Base-by-base conservation (phyloP, 2,329 filamentous ascomycete species). In the Lasiodiplodia citricola region DNA sequence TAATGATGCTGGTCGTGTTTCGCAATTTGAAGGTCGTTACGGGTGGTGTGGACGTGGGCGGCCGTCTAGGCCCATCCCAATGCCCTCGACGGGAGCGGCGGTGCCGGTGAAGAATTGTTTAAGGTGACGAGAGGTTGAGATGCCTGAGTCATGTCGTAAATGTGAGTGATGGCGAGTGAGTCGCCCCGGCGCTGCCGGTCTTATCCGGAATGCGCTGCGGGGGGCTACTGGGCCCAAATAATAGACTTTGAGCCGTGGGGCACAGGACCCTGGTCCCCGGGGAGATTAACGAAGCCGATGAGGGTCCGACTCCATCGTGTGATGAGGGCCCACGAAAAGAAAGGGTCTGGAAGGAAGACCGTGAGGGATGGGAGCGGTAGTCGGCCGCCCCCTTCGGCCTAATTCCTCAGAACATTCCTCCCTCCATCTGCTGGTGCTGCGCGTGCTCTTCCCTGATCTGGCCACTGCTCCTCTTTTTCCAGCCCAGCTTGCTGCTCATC, bases 401-500 rank as follows among this genome's bases (percentile, higher is more conserved):
- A 16, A 4, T 21, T 18, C 16, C n/a, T 68, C 67, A 68, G 51
- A 68, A 68, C 57, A 64, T 63, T 35, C 57, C 67, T 56, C 67
- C 67, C 38, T 68, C 67, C 67, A 68, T 38, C 47, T 68, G 51
- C 28, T 68, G 66, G 7, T 68, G 56, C 44, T 68, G 55, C 38
- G 44, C 56, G 23, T 68, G 66, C 28, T 68, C 66, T 35, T 68
- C 57, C 58, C 67, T 18, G 14, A 68, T 63, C 57, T 68, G 67
- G 10, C 67, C 67, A 28, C 58, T 64, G 56, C 67, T 68, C 62
- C 55, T 57, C 72, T 80, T 80, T 69, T 77, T 79, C 21, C 78
- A 78, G 76, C 79, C 79, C n/a, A 80, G 71, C 70, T 79, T 80
- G 73, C 78, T 80, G 73, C 78, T 80, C 68, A 80, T 77, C 44